phyloP scores from a whole-genome alignment of 768 basidiomycete species.

The Rhizopogon salebrosus region DNA sequence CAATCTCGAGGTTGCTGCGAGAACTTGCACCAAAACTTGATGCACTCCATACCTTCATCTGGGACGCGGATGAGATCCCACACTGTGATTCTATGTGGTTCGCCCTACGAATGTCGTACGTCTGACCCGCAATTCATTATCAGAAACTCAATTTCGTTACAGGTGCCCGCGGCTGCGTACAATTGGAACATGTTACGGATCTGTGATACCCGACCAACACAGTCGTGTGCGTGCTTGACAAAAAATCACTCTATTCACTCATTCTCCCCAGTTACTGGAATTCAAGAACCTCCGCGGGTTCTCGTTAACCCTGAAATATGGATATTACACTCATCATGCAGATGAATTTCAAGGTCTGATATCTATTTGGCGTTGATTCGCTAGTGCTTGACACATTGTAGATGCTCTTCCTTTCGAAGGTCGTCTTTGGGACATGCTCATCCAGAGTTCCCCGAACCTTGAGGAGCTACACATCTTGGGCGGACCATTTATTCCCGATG shows the following conservation, averaged over 20 bases:
- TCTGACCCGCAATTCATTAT: not conserved
- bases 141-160: conserved; percentile 1
- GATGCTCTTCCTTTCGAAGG: conserved; percentile 18
- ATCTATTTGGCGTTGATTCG: not conserved
- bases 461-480: conserved; percentile 52
- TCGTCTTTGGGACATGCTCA: conserved; percentile 67
- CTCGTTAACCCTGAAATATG: conserved; percentile 50
- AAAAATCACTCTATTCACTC: conserved; percentile 3
- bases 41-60: conserved; percentile 60
- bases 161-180: conserved; percentile 66
- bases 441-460: conserved; percentile 56
- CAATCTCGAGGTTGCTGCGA: conserved; percentile 48
- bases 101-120: conserved; percentile 61
- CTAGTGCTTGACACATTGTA: conserved; percentile 6
- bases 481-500: conserved; percentile 30
- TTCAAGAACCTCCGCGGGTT: conserved; percentile 62
- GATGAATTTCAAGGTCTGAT: conserved; percentile 54
- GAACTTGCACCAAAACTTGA: conserved; percentile 52
- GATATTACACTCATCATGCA: conserved; percentile 57
- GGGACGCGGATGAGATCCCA: conserved; percentile 65
- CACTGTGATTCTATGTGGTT: conserved; percentile 78
- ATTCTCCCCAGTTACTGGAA: conserved; percentile 51
- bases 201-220: conserved; percentile 46
- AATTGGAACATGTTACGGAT: conserved; percentile 59
- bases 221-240: conserved; percentile 50